Evolutionary conservation across 768 basidiomycete species (phyloP).

Genomic region (Suillus discolor): DNA sequence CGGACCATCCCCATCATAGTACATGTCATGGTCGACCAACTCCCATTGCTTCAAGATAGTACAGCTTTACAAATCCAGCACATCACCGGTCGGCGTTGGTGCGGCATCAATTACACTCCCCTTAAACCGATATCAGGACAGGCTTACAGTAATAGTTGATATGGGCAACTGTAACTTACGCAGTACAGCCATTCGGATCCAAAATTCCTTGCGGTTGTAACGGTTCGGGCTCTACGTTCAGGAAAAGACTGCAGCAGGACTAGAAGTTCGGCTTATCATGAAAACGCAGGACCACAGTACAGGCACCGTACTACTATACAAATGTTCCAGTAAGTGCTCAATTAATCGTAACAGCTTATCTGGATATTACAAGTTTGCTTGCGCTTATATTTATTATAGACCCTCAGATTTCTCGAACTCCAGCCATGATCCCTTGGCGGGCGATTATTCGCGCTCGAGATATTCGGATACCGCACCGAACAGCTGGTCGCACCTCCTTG

Average conservation of each 20-base stretch:
- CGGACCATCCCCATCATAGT: not conserved
- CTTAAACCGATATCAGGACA: not conserved
- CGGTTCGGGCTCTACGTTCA: not conserved
- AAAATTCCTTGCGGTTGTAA: too few relatives aligned
- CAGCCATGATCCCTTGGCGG: not conserved
- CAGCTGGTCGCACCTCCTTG: not conserved
- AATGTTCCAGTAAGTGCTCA: not conserved
- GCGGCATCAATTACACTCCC: not conserved
- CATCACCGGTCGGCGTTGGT: not conserved
- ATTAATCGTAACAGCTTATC: not conserved
- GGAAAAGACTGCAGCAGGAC: not conserved
- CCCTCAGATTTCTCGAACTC: not conserved
- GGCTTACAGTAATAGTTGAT: not conserved
- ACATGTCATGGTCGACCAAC: not conserved
- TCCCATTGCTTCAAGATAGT: not conserved
- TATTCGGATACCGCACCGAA: not conserved
- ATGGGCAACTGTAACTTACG: not conserved
- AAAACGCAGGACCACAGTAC: not conserved
- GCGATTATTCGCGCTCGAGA: not conserved
- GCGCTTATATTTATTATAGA: not conserved
- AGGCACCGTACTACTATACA: not conserved
- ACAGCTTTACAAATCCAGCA: not conserved
- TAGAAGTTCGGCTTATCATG: not conserved
- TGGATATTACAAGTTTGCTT: not conserved
- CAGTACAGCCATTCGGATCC: too few relatives aligned